These are phyloP conservation scores for Phytophthora rubi DNA, from an alignment of 352 stramenopile species.

Conservation along the genomic window DNA sequence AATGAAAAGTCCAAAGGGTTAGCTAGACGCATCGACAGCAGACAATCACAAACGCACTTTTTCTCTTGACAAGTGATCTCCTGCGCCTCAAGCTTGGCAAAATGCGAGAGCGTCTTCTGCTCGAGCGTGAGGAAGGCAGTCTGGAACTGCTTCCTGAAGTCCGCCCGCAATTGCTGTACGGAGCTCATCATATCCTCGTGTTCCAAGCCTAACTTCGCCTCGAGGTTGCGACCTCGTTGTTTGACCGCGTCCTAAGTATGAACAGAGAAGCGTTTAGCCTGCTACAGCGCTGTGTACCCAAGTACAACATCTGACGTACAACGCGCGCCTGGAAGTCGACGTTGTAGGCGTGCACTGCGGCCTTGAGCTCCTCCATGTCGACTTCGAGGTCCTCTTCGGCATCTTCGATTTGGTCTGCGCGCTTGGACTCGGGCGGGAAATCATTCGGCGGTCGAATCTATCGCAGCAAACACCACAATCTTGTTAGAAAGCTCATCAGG, in stretches of 20 bases:
- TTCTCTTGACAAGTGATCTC: slow-evolving; percentile 56
- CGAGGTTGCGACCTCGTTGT: slow-evolving; percentile 55
- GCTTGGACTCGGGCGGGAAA: slow-evolving; percentile 76
- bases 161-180: slow-evolving; percentile 51
- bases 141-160: slow-evolving; percentile 60
- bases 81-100: slow-evolving; percentile 59
- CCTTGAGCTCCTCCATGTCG: slow-evolving; percentile 87
- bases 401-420: slow-evolving; percentile 72
- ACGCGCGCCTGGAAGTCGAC: slow-evolving; percentile 84
- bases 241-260: slow-evolving; percentile 69
- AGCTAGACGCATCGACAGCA: not conserved
- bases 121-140: slow-evolving; percentile 58
- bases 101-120: slow-evolving; percentile 65
- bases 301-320: slow-evolving; percentile 34
- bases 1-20: not conserved
- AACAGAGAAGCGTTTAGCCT: not conserved
- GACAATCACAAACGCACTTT: slow-evolving; percentile 34
- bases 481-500: not conserved
- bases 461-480: not conserved
- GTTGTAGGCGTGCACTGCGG: slow-evolving; percentile 82
- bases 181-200: slow-evolving; percentile 69
- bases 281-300: too few species aligned
- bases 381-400: slow-evolving; percentile 76
- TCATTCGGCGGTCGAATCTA: slow-evolving; percentile 70
- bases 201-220: slow-evolving; percentile 56